Evolutionary conservation across 2,329 filamentous ascomycete genomes (phyloP).

Genomic region (Akanthomyces muscarius): DNA sequence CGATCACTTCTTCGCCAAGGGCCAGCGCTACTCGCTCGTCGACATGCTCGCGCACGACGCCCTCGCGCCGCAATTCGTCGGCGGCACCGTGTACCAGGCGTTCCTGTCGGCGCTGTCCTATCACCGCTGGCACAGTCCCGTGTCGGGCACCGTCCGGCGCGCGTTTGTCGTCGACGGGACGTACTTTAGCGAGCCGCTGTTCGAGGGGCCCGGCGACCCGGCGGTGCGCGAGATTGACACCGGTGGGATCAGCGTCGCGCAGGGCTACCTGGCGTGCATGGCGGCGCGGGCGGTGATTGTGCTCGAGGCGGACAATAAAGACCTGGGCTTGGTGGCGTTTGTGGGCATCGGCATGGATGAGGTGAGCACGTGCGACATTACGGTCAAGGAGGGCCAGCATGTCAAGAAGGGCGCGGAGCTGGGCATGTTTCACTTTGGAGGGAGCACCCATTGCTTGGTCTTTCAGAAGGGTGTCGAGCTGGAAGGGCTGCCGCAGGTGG

Average conservation of each 20-base stretch:
- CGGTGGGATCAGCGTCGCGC: constrained; percentile 45
- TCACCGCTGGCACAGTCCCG: constrained; percentile 69
- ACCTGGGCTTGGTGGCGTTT: constrained; percentile 66
- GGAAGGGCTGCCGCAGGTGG: constrained; percentile 35
- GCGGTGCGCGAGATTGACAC: constrained; percentile 34
- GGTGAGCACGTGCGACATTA: constrained; percentile 69
- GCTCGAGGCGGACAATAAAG: constrained; percentile 63
- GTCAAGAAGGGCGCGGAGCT: constrained; percentile 63
- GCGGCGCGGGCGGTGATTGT: constrained; percentile 68
- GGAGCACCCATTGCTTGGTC: constrained; percentile 64
- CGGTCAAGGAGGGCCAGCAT: constrained; percentile 61
- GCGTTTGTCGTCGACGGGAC: constrained; percentile 59
- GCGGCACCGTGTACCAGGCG: constrained; percentile 67
- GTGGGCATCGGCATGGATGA: constrained; percentile 74
- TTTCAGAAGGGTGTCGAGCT: constrained; percentile 56
- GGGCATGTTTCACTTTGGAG: constrained; percentile 79
- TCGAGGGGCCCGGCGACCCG: constrained; percentile 31
- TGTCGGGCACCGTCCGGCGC: constrained; percentile 58
- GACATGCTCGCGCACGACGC: constrained; percentile 60
- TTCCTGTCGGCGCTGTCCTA: constrained; percentile 65
- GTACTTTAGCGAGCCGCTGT: constrained; percentile 60
- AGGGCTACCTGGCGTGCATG: constrained; percentile 63
- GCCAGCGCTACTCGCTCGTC: constrained; percentile 61
- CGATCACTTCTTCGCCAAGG: constrained; percentile 66
- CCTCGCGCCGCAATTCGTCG: constrained; percentile 51